phyloP scores from a whole-genome alignment of 495 filamentous ascomycete genomes.

The Aspergillus biplanus region DNA sequence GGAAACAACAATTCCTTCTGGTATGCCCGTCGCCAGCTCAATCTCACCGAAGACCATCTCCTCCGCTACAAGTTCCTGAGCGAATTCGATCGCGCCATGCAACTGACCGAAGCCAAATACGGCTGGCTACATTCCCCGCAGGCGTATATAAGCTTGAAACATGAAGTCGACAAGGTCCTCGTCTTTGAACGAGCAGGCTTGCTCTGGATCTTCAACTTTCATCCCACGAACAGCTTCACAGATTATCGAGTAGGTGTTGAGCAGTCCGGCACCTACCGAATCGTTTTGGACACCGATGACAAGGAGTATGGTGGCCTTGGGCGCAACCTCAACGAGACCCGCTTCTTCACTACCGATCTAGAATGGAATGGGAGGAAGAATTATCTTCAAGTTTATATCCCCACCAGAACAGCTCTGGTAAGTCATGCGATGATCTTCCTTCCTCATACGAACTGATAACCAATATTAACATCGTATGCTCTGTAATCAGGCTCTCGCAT shows the following conservation, averaged over 20 bases:
- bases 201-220: constrained; percentile 96
- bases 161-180: constrained; percentile 92
- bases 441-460: not conserved
- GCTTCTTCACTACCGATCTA: constrained; percentile 89
- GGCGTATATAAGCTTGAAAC: constrained; percentile 91
- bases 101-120: constrained; percentile 81
- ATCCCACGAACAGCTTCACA: constrained; percentile 81
- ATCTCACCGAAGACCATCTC: constrained; percentile 82
- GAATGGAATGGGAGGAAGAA: constrained; percentile 88
- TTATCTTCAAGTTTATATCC: constrained; percentile 91
- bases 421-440: constrained; percentile 38
- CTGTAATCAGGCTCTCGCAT: constrained; percentile 49
- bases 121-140: constrained; percentile 89
- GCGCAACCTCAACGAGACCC: constrained; percentile 72
- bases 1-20: constrained; percentile 96
- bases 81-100: constrained; percentile 93
- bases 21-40: constrained; percentile 94
- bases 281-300: constrained; percentile 83
- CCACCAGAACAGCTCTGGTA: constrained; percentile 83
- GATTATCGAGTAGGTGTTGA: constrained; percentile 94
- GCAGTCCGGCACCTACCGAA: constrained; percentile 78
- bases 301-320: constrained; percentile 78
- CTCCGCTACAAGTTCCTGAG: constrained; percentile 92
- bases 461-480: constrained; percentile 17
- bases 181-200: constrained; percentile 93